Base-by-base conservation (phyloP, 176 grass and related monocot genomes). In the Aegilops speltoides region DNA sequence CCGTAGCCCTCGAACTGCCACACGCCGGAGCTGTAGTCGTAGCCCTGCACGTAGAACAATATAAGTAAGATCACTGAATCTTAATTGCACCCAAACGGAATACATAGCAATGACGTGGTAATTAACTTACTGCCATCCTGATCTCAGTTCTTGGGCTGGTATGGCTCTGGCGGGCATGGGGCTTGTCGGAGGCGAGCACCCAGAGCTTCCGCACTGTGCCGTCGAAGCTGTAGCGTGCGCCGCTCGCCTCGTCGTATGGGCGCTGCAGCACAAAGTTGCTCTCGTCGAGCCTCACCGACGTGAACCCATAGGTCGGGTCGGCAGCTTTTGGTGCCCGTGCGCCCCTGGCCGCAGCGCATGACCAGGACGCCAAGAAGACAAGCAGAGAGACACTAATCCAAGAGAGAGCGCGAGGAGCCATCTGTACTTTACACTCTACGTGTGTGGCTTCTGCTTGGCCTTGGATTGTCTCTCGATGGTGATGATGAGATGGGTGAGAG, bases 1-100 rank as follows among this genome's bases (percentile, higher is more conserved):
- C 61, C 72, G 23, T 89, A 63, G 12, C 83, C 86, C 84, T 94
- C 86, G 46, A 89, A 94, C 50, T 94, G 89, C 92, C 92, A 93
- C 63, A 91, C 72, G 2, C 83, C 83, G 0, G 66, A 77, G 43
- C 56, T 62, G 65, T 93, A 31, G 31, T 31, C 31, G 31, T 31
- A 31, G 31, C 31, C 31, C 31, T 31, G 31, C 31, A 31, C 2
- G 31, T 31, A 31, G 31, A 31, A 31, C 2, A 31, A 31, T 2
- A 31, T 31, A 0, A 31, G 31, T 31, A 31, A 31, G 31, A 31
- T 31, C 31, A 31, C 2, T 31, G 3, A 3, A 31, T 3, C 31
- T 31, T 31, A 31, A 31, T 31, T 31, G 3, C 31, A 31, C 31
- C 31, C 31, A 31, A 31, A 31, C 31, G 31, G 3, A 31, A 3